Evolutionary conservation across 2,329 filamentous ascomycete species (phyloP).

Genomic region (Colletotrichum sojae): DNA sequence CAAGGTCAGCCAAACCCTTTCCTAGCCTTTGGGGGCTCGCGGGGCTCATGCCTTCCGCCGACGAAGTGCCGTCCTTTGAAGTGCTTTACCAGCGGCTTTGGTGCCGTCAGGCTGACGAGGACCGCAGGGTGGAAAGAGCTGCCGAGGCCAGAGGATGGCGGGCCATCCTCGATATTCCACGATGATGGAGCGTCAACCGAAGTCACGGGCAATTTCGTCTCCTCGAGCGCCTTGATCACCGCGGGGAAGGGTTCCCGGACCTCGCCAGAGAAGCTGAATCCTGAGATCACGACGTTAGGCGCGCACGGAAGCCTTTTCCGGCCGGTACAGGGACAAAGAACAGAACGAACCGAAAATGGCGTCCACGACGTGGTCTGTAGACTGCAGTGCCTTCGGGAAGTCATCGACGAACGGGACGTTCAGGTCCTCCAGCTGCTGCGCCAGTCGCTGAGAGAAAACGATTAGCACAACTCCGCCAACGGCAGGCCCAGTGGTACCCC

Average conservation of each 20-base stretch:
- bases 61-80: conserved; percentile 93
- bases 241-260: conserved; percentile 92
- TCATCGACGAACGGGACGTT: conserved; percentile 87
- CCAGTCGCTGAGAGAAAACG: conserved; percentile 73
- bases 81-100: conserved; percentile 88
- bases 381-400: conserved; percentile 76
- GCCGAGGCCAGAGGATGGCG: conserved; percentile 82
- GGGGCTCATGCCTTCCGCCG: conserved; percentile 77
- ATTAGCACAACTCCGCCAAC: conserved; percentile 45
- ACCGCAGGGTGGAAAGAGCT: conserved; percentile 84
- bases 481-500: neutral
- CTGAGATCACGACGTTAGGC: conserved; percentile 54
- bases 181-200: conserved; percentile 94
- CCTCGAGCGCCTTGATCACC: conserved; percentile 83
- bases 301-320: conserved; percentile 22
- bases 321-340: conserved; percentile 33
- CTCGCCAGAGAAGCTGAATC: conserved; percentile 93
- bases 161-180: conserved; percentile 92
- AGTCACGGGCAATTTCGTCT: conserved; percentile 82
- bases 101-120: conserved; percentile 90
- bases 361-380: conserved; percentile 87
- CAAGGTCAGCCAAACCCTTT: conserved; percentile 31
- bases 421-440: conserved; percentile 87
- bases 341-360: conserved; percentile 85
- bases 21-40: neutral